Base-by-base conservation (phyloP, 1,284 basidiomycete genomes). In the Puccinia novopanici region DNA sequence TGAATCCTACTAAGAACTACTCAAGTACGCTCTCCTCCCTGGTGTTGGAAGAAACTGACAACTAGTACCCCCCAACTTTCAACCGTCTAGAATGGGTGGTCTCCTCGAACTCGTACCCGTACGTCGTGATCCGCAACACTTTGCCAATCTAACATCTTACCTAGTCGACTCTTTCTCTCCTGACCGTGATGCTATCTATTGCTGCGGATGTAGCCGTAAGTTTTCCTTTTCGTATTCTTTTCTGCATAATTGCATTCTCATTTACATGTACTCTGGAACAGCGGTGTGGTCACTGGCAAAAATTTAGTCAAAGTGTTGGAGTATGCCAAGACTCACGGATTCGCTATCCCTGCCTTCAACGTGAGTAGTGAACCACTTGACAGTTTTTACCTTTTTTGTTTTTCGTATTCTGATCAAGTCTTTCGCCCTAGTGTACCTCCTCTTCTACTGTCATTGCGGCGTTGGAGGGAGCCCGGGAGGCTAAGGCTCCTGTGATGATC, bases 401-500 rank as follows among this genome's bases (percentile, higher is more conserved):
- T 15, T 73, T 24, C 19, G 48, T 30, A 30, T 67, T 27, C 27
- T 22, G 0, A 63, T 27, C 24, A 30, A 59, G 1, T 45, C 24
- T 65, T 15, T 19, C 19, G 22, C n/a, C 30, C 34, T 27, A 80
- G 79, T 80, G 79, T 24, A 80, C 79, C 8, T 95, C 93, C 40
- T 93, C 93, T 8, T 95, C 93, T 70, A 91, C 90, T 77, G 93
- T 91, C 82, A 94, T 94, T 86, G 92, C 93, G 81, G 91, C 90
- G 81, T 91, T 95, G 82, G 94, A 96, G 87, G 93, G 92, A 83
- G 93, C 93, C 80, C 91, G 93, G 50, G 92, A 93, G 87, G 91
- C 93, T 89, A 98, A 99, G 87, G 90, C 95, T 45, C 97, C 96
- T 83, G 95, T 99, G 88, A 98, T 99, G 88, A 89, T 98, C 85